Evolutionary conservation across 495 filamentous ascomycete genomes (phyloP), one percentile per base, ranked within the genome.

Genomic region (Massariosphaeria phaeospora): DNA sequence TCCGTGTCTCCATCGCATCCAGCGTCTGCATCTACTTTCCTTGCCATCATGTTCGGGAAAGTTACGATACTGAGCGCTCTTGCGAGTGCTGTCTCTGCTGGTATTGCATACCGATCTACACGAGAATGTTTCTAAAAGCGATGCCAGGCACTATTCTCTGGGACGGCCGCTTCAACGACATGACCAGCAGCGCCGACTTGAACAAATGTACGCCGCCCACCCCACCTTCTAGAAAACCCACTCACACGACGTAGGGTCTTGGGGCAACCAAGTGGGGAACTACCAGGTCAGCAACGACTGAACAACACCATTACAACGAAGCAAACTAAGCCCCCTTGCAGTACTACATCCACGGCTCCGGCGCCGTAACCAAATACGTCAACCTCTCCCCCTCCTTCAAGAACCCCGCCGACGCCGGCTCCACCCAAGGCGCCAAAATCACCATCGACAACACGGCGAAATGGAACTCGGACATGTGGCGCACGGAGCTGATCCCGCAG

Each of bases 331-430:
- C n/a, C n/a, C n/a, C n/a, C n/a, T n/a, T n/a, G n/a, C n/a, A 86
- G 62, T 86, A 84, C 74, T 86, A 88, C 69, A 88, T 86, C 67
- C 79, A 86, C 70, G 83, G 83, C 3, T 63, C 68, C 7, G 76
- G 71, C 17, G 31, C 66, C 2, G 79, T 83, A 2, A 70, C 72
- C 13, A 59, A 77, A 44, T 85, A 86, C 57, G 75, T 86, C 44
- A 80, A 76, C 53, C 70, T 84, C 0, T 44, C 33, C 11, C 57
- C 73, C 1, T 48, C 60, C 43, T 83, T 73, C 76, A 85, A 85
- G 70, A 88, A 86, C 69, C 84, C 84, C 0, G 80, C 80, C 44
- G 82, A 84, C 63, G 69, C 71, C 1, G 73, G 69, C 43, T 82
- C 81, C 24, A 75, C 66, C 17, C 78, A 86, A 67, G 84, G 84